Evolutionary conservation across 495 filamentous ascomycete species (phyloP), one percentile per base, ranked within the genome.

Genomic region (Penicillium tannophilum): DNA sequence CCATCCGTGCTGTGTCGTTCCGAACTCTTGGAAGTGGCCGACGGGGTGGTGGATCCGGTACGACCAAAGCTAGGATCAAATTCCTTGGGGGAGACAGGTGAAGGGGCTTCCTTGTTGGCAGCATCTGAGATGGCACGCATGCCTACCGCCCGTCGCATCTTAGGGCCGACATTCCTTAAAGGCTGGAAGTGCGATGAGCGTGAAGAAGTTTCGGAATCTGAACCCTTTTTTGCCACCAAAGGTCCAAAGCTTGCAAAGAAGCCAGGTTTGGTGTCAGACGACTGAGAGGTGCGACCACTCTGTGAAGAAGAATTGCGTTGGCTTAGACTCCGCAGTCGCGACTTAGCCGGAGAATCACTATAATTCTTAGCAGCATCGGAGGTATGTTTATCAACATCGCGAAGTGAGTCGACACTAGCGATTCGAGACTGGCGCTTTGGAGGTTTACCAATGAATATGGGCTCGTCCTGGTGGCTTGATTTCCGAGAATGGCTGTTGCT

Each of bases 21-120:
- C 39, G 92, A 88, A 67, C 88, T 92, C 65, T 84, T 85, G 1
- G 87, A 86, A 0, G 89, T 90, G 0, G 77, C 88, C 10, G 92
- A 96, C 17, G 92, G 91, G 6, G 92, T 96, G 52, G 88, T 94
- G 4, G 92, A 95, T 2, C 89, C 91, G 14, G 91, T 91, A 47
- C 90, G 81, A 23, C 86, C 83, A 2, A 91, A 85, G 81, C 59
- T 88, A 55, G 88, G 84, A 56, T 89, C 83, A 2, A 83, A 86
- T 48, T 91, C 90, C 55, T 84, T 88, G 3, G 88, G 81, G 5
- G 85, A 85, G 9, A 85, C 79, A 14, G 77, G 74, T 11, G 73
- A 67, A 16, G 72, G 68, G 11, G 62, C 71, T 24, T 71, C 64
- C 52, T 78, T 78, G 14, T 59, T 62, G 45, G 65, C 62, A 11